A percentile compares a stretch with the other conserved stretches of the same genome.
Conservation (phyloP, 2,329 filamentous ascomycete genomes). For the Epicoccum nigrum region DNA sequence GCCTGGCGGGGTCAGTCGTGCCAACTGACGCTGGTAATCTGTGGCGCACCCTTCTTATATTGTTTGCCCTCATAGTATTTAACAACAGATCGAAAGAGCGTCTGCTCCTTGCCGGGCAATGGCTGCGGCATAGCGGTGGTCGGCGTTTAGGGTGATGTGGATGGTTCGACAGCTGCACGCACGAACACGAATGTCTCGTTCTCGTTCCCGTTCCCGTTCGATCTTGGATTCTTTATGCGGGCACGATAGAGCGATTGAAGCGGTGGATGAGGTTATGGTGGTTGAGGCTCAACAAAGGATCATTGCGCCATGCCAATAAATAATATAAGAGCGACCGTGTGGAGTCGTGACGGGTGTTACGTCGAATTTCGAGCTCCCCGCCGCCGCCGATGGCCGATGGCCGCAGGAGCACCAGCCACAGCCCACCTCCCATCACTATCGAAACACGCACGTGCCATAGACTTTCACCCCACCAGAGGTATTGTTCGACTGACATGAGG, state of each 20-base stretch:
- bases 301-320: constrained; percentile 9
- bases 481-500: too few relatives aligned
- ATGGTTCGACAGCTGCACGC: constrained; percentile 16
- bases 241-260: background rate
- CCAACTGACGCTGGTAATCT: constrained; percentile 9
- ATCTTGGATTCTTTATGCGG: too few relatives aligned
- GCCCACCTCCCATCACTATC: too few relatives aligned
- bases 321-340: constrained; percentile 12
- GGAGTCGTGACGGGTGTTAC: constrained; percentile 23
- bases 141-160: constrained; percentile 9
- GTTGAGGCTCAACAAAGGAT: constrained; percentile 11
- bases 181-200: constrained; percentile 19
- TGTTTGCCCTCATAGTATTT: constrained; percentile 98
- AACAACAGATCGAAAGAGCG: constrained; percentile 93
- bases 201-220: too few relatives aligned
- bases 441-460: constrained; percentile 32
- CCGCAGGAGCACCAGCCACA: constrained; percentile 30
- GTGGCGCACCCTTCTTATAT: constrained; percentile 77
- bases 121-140: constrained; percentile 68
- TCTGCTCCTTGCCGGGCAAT: constrained; percentile 84
- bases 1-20: constrained; percentile 58
- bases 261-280: background rate
- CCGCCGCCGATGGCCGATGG: constrained; percentile 14
- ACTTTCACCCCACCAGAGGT: constrained; percentile 3
- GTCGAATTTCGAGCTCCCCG: constrained; percentile 32